A percentile compares a stretch with the other conserved stretches of the same genome.
phyloP scores from a whole-genome alignment of 352 stramenopile species.

The Phytophthora hybrid region DNA sequence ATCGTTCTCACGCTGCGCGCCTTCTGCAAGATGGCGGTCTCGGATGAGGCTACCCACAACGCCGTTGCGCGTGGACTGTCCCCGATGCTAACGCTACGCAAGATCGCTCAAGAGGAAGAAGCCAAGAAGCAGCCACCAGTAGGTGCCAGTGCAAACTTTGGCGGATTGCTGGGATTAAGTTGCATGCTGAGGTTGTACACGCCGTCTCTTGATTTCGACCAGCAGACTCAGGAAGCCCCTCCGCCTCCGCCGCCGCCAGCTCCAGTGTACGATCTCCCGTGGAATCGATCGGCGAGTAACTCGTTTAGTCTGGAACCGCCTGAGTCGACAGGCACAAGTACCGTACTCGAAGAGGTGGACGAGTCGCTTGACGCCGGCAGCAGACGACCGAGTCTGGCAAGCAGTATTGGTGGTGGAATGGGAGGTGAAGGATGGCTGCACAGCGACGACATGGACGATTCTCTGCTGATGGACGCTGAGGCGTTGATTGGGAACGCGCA shows the following conservation, averaged over 20 bases:
- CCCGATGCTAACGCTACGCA: conserved; percentile 75
- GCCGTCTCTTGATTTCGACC: conserved; percentile 56
- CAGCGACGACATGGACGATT: conserved; percentile 54
- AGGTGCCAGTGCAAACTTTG: conserved; percentile 60
- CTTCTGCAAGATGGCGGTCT: conserved; percentile 73
- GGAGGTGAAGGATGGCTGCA: conserved; percentile 34
- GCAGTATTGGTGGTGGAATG: conserved; percentile 33
- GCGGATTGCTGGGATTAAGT: conserved; percentile 53
- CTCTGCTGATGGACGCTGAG: conserved; percentile 70
- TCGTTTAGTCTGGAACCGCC: conserved; percentile 33
- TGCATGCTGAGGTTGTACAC: conserved; percentile 68
- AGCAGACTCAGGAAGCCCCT: conserved; percentile 46
- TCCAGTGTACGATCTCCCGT: conserved; percentile 63
- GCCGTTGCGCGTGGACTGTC: conserved; percentile 63
- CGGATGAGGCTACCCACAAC: conserved; percentile 52
- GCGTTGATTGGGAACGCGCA: conserved; percentile 75
- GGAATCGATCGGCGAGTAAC: conserved; percentile 57
- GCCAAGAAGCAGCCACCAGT: conserved; percentile 51
- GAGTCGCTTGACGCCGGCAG: conserved; percentile 30
- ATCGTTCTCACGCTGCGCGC: conserved; percentile 84
- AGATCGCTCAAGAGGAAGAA: conserved; percentile 53
- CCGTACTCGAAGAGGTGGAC: conserved; percentile 37
- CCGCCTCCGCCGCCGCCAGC: conserved; percentile 21
- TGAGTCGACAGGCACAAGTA: conserved; percentile 37
- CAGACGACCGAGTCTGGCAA: conserved; percentile 35